Base-by-base conservation (phyloP, 352 stramenopile species). In the Globisporangium splendens region DNA sequence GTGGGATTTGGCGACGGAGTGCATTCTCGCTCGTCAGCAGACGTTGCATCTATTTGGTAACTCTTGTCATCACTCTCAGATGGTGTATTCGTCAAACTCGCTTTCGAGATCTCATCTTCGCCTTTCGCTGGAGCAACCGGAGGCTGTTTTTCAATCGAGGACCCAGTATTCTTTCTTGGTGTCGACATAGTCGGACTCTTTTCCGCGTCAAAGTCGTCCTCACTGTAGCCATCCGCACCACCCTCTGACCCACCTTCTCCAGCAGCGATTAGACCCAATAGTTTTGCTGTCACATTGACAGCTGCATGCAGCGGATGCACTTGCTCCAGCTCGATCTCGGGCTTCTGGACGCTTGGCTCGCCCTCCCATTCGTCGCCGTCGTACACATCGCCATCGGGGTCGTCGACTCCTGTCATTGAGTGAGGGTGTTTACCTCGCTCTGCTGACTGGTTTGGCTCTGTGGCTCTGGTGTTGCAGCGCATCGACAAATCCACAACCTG, bases 201-300 rank as follows among this genome's bases (percentile, higher is more conserved):
- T 11, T 21, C 13, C 13, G n/a, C 41, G 11, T 63, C 49, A 18
- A 63, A 63, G 17, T 46, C 41, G 31, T 57, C 57, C 17, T 63
- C 50, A 1, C 47, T 54, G 50, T 58, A 58, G 43, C 39, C n/a
- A 31, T 12, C 24, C 5, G 8, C 28, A 13, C 28, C 55, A 22
- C 35, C 24, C 6, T 53, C 28, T n/a, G n/a, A 7, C 24, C 21
- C 13, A 47, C 33, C 50, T 14, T 35, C 50, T 3, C 33, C 50
- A 35, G 2, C 31, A 54, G 17, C 4, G 20, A 5, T 18, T 46
- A 7, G 12, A 38, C 14, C 18, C 35, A 20, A 24, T 31, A 17
- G 8, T 35, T 13, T 31, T 39, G n/a, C 33, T 4, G 8, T 22
- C 0, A 8, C 35, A 48, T 47, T 14, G 14, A 28, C 24, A 15